Evolutionary conservation across 139 green algal genomes (phyloP), one percentile per base, ranked within the genome.

Genomic region (Monoraphidium neglectum): DNA sequence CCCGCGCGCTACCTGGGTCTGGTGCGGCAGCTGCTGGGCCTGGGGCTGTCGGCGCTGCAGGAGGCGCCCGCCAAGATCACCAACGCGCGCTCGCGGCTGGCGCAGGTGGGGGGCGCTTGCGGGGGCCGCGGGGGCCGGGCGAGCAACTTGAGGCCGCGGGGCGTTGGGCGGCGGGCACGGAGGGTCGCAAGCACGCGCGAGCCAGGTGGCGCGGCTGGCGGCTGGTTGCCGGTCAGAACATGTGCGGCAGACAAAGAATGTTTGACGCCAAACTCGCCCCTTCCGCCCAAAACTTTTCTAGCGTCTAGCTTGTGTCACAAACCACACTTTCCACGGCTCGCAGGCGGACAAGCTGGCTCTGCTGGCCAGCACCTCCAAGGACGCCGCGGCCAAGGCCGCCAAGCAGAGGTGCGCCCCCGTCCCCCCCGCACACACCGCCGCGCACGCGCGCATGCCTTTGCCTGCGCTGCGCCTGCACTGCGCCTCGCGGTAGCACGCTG

Each of bases 51-150:
- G 23, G 74, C 68, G 33, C 71, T 85, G 54, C 69, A 37, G 40
- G 80, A 85, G 26, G 63, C 81, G 57, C 80, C 80, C 32, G 54
- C 40, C 74, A 85, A 85, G 69, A 57, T 85, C 33, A 56, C 47
- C 56, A 79, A 82, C 75, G 78, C 62, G 61, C 78, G 75, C 35
- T 70, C 81, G 70, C 80, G 80, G 64, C 76, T 85, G 49, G 24
- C 61, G 6, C 74, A 78, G 72, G 72, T 78, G 57, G 32, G 72
- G 18, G 21, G 51, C 21, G 51, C 18, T 28, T 18, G 18, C 18
- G 21, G 51, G 51, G 51, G 51, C 18, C 18, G 18, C 18, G 18
- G 51, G 51, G 51, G 18, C 21, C 51, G 18, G 51, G 18, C 21
- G 51, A 60, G 21, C 51, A 30, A n/a, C 51, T 28, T 60, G 51